Conservation (phyloP, 2,329 filamentous ascomycete genomes). For the Aureobasidium sp. region DNA sequence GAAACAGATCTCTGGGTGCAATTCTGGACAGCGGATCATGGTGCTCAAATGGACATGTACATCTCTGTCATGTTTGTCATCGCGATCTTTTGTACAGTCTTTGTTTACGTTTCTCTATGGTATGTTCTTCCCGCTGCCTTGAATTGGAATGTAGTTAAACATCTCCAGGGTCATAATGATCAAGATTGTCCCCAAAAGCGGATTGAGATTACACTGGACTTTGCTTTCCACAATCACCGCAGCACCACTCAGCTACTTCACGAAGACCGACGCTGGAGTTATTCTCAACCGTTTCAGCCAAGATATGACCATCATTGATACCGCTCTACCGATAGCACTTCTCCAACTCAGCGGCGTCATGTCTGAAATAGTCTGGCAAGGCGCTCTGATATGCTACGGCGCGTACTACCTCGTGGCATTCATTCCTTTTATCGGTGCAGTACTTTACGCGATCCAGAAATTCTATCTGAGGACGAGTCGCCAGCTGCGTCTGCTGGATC, state of each 20-base stretch:
- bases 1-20: neutral
- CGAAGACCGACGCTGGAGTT: neutral
- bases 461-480: conserved; percentile 44
- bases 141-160: neutral
- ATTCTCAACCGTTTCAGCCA: conserved; percentile 32
- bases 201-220: neutral
- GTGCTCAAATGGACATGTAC: neutral
- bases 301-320: conserved; percentile 41
- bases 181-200: neutral
- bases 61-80: neutral
- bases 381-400: neutral
- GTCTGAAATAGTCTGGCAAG: neutral
- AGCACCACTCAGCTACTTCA: neutral
- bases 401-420: neutral
- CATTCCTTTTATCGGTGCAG: neutral
- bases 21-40: neutral
- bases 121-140: neutral
- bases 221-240: neutral
- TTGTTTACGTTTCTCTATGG: neutral
- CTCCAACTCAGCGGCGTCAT: conserved; percentile 7
- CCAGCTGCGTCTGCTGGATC: conserved; percentile 46
- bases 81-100: neutral
- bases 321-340: conserved; percentile 13
- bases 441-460: conserved; percentile 32
- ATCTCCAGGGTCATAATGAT: neutral